phyloP scores from a whole-genome alignment of 345 rosid genomes.

The Anacardium occidentale region DNA sequence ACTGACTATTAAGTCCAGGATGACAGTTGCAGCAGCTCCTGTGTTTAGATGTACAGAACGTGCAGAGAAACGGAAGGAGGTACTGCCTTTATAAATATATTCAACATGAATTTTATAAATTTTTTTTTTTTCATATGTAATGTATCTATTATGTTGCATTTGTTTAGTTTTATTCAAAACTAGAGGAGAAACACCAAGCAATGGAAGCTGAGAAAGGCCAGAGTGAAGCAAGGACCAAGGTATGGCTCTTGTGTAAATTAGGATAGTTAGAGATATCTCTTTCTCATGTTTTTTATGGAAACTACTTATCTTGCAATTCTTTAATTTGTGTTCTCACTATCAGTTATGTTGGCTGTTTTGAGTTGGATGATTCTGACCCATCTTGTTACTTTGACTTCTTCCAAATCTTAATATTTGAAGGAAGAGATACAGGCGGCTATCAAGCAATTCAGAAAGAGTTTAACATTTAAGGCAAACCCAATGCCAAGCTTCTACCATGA shows the following conservation, averaged over 20 bases:
- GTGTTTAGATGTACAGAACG: slow-evolving; percentile 69
- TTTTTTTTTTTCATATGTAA: not conserved
- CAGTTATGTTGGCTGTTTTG: not conserved
- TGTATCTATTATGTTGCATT: slow-evolving; percentile 21
- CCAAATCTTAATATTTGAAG: slow-evolving; percentile 29
- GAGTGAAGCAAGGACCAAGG: slow-evolving; percentile 77
- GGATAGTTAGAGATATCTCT: not conserved
- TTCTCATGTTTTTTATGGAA: not conserved
- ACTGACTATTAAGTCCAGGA: slow-evolving; percentile 42
- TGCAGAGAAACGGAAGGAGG: slow-evolving; percentile 91
- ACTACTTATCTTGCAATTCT: not conserved
- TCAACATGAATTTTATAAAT: not conserved
- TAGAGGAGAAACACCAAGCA: slow-evolving; percentile 82
- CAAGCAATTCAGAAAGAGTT: slow-evolving; percentile 73
- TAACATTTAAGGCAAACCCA: slow-evolving; percentile 77
- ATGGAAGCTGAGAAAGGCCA: slow-evolving; percentile 78
- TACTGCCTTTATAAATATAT: slow-evolving; percentile 24
- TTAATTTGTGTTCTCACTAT: not conserved
- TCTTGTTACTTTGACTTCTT: slow-evolving; percentile 2
- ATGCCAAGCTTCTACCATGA: slow-evolving; percentile 88
- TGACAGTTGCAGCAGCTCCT: slow-evolving; percentile 60
- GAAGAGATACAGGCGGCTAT: slow-evolving; percentile 83
- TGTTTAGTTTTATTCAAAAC: slow-evolving; percentile 63
- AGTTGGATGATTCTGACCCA: slow-evolving; percentile 10
- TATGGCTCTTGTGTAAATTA: slow-evolving; percentile 12